These are phyloP conservation scores for Paulownia fortunei DNA, from an alignment of 257 asterid species.

Conservation along the genomic window DNA sequence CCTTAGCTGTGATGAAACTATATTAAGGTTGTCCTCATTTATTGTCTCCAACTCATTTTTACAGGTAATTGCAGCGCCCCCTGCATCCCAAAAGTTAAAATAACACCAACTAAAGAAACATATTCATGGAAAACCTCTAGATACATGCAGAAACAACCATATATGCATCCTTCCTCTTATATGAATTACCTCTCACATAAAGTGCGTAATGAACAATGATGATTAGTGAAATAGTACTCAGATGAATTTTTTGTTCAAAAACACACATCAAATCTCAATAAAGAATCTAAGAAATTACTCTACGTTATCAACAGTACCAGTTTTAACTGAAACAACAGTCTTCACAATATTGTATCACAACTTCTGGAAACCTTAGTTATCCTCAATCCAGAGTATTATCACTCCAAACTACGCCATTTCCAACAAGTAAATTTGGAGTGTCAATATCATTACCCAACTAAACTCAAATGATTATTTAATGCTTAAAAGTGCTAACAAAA, in stretches of 20 bases:
- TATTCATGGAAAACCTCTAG: neutral
- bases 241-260: neutral
- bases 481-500: neutral
- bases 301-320: neutral
- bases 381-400: neutral
- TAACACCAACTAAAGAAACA: neutral
- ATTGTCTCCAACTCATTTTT: conserved; percentile 84
- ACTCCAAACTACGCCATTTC: neutral
- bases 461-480: neutral
- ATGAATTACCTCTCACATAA: neutral
- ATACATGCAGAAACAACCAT: neutral
- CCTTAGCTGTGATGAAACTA: conserved; percentile 78
- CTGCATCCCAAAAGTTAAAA: conserved; percentile 43
- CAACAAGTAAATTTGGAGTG: neutral
- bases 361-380: neutral
- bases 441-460: neutral
- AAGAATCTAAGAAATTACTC: neutral
- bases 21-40: conserved; percentile 64
- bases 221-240: neutral
- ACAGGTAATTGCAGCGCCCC: conserved; percentile 93
- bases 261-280: neutral
- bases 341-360: neutral
- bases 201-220: conserved; percentile 11
- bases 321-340: neutral
- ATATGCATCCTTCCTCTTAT: neutral